Conservation (phyloP, 139 green algal species). For the Chlamydomonas sphaeroides region DNA sequence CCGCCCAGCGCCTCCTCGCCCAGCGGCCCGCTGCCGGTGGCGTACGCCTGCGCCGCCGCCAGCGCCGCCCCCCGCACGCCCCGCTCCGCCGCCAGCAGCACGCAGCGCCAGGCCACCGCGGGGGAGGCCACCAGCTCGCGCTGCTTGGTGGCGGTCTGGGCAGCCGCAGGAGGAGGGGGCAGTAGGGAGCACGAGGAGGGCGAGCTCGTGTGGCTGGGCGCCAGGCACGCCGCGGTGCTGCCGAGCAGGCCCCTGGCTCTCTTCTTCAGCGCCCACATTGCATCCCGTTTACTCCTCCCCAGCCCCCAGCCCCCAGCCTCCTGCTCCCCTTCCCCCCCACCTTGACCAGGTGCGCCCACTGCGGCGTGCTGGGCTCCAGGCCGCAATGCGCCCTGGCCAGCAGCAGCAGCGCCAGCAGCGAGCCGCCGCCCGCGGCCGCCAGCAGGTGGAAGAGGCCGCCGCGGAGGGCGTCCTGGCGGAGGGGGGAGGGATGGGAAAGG, state of each 20-base stretch:
- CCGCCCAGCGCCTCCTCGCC: constrained; percentile 3
- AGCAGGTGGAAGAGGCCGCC: constrained; percentile 57
- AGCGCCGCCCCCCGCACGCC: constrained; percentile 49
- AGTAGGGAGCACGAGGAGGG: too few species aligned
- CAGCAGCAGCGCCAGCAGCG: constrained; percentile 44
- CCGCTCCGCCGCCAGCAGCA: constrained; percentile 42
- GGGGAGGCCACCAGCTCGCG: background rate
- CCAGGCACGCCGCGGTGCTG: too few species aligned
- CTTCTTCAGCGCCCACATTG: too few species aligned
- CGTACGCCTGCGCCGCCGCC: constrained; percentile 42
- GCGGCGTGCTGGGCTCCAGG: constrained; percentile 42
- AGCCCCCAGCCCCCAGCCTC: background rate
- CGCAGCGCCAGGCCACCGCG: constrained; percentile 16
- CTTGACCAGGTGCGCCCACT: constrained; percentile 47
- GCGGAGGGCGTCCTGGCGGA: constrained; percentile 11
- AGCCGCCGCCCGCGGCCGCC: constrained; percentile 29
- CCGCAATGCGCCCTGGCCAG: constrained; percentile 52
- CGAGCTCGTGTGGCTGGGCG: too few species aligned
- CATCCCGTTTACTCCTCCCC: too few species aligned
- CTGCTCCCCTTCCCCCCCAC: background rate
- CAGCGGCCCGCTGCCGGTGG: constrained; percentile 20
- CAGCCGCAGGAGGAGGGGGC: too few species aligned
- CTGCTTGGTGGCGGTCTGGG: constrained; percentile 20
- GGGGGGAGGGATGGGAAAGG: background rate
- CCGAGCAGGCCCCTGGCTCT: too few species aligned